A percentile compares a stretch with the other conserved stretches of the same genome.
phyloP scores from a whole-genome alignment of 2,329 filamentous ascomycete species.

The Colletotrichum agaves region DNA sequence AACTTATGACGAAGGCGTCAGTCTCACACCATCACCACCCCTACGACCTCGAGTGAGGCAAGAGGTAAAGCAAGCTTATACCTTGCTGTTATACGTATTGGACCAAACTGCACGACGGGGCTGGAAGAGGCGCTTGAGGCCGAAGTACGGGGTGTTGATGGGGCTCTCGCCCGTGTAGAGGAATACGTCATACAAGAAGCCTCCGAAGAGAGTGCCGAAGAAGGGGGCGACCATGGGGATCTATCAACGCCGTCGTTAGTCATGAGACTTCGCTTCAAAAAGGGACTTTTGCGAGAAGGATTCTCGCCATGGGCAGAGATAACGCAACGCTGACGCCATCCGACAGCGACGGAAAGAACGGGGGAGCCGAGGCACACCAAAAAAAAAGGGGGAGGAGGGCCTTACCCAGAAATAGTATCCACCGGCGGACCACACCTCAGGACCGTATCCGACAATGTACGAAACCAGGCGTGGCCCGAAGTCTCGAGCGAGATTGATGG shows the following conservation, averaged over 20 bases:
- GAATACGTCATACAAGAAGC: conserved; percentile 74
- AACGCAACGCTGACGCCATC: not conserved
- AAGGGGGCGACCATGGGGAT: conserved; percentile 80
- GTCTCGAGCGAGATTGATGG: conserved; percentile 78
- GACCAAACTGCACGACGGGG: conserved; percentile 48
- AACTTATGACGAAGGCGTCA: no score
- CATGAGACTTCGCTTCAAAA: not conserved
- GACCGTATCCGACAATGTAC: conserved; percentile 75
- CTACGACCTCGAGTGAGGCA: not conserved
- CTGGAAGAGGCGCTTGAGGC: conserved; percentile 63
- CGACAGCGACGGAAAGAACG: not conserved
- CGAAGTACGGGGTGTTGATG: conserved; percentile 74
- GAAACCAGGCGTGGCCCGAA: conserved; percentile 75
- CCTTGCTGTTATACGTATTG: conserved; percentile 35
- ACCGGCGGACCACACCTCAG: conserved; percentile 73
- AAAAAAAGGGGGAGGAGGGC: not conserved
- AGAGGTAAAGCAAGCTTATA: conserved; percentile 11
- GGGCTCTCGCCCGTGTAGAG: conserved; percentile 77
- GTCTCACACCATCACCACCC: not conserved
- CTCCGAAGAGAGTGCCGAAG: conserved; percentile 70
- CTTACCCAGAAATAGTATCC: conserved; percentile 79
- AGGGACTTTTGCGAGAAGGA: not conserved
- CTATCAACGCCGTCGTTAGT: conserved; percentile 48
- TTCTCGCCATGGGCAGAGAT: conserved; percentile 2
- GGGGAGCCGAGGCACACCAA: conserved; percentile 12